These are phyloP conservation scores for sunflower (Helianthus annuus) DNA, from an alignment of 129 eudicot genomes.

Conservation along the genomic window DNA sequence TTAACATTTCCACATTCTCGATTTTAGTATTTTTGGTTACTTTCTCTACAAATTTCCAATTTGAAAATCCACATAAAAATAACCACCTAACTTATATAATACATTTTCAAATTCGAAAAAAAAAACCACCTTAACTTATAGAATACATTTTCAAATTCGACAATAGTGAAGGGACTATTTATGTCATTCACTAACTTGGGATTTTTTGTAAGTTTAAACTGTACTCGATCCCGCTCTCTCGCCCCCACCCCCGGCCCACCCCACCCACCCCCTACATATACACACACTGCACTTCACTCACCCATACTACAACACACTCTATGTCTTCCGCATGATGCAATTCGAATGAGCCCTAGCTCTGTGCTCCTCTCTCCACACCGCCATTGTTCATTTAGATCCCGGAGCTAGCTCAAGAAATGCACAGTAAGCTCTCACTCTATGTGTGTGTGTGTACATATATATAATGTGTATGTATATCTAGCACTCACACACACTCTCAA, in stretches of 20 bases:
- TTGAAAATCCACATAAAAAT: not conserved
- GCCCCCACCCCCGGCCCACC: conserved; percentile 20
- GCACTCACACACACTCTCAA: not conserved
- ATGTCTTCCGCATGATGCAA: conserved; percentile 30
- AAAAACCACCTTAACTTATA: too few relatives aligned
- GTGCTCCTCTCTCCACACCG: conserved; percentile 23
- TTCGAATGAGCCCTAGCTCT: conserved; percentile 40
- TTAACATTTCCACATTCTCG: too few relatives aligned
- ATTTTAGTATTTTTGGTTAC: too few relatives aligned
- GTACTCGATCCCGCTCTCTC: conserved; percentile 53
- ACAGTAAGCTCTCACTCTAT: conserved; percentile 48
- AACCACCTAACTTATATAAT: not conserved
- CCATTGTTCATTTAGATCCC: conserved; percentile 22
- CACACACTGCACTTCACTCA: conserved; percentile 3
- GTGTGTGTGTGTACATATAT: not conserved
- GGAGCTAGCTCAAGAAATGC: conserved; percentile 41
- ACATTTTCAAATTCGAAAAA: not conserved
- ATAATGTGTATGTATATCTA: not conserved
- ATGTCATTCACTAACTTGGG: not conserved
- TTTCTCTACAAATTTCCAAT: too few relatives aligned
- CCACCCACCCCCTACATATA: conserved; percentile 25
- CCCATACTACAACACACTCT: conserved; percentile 23
- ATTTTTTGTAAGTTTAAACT: conserved; percentile 48
- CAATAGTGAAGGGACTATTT: conserved; percentile 19
- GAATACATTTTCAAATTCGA: not conserved